These are phyloP conservation scores for Cladophialophora psammophila DNA, from an alignment of 2,329 filamentous ascomycete genomes.

Conservation along the genomic window DNA sequence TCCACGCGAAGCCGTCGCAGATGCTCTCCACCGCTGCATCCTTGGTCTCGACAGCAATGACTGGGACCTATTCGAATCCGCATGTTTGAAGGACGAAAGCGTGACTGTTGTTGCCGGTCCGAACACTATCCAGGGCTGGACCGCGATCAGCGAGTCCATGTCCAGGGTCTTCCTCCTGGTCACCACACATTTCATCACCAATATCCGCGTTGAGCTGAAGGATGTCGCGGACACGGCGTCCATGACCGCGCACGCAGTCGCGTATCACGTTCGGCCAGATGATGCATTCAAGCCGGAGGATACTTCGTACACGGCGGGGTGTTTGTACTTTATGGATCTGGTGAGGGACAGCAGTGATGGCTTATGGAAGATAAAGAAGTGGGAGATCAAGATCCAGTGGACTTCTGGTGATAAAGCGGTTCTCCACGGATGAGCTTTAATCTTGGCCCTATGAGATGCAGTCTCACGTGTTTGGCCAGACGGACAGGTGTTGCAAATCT, in stretches of 20 bases:
- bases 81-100: constrained; percentile 37
- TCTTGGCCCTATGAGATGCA: too few species aligned
- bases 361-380: constrained; percentile 21
- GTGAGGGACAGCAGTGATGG: constrained; percentile 14
- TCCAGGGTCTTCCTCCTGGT: constrained; percentile 37
- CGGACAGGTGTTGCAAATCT: too few species aligned
- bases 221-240: constrained; percentile 27
- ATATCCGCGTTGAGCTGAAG: constrained; percentile 38
- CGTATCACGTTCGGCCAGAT: constrained; percentile 33
- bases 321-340: constrained; percentile 13
- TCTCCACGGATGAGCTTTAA: too few species aligned
- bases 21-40: constrained; percentile 45
- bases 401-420: too few species aligned
- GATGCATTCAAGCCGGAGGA: constrained; percentile 9
- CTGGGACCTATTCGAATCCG: constrained; percentile 43
- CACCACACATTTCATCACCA: constrained; percentile 42
- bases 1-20: constrained; percentile 45
- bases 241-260: constrained; percentile 36
- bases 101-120: too few species aligned
- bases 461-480: too few species aligned
- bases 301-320: constrained; percentile 1
- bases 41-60: constrained; percentile 43
- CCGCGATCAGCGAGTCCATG: constrained; percentile 34
- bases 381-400: not conserved
- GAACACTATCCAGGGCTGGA: constrained; percentile 36